phyloP scores from a whole-genome alignment of 352 stramenopile genomes.

The Globisporangium alternatum region DNA sequence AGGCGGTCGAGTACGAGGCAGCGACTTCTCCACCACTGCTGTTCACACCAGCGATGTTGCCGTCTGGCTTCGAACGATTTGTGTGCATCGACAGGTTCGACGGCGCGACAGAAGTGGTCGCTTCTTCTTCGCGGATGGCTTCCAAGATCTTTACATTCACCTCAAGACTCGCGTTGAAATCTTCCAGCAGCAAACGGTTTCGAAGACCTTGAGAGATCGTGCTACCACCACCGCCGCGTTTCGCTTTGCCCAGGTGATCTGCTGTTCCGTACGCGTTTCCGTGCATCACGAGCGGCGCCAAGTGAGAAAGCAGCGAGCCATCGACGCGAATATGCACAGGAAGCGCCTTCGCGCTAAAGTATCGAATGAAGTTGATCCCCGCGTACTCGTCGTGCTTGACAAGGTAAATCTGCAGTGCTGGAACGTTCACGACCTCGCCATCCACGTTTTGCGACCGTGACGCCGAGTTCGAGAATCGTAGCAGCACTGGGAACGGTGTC shows the following conservation, averaged over 20 bases:
- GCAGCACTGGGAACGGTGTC: conserved; percentile 79
- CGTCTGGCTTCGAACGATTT: conserved; percentile 24
- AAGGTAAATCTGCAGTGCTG: conserved; percentile 68
- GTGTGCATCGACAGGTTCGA: conserved; percentile 31
- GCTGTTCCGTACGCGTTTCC: conserved; percentile 38
- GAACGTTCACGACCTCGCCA: conserved; percentile 48
- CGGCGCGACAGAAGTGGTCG: conserved; percentile 38
- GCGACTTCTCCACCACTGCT: conserved; percentile 11
- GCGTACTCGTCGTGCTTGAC: conserved; percentile 87
- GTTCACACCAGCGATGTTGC: conserved; percentile 14
- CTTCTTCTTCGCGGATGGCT: conserved; percentile 59
- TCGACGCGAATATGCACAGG: conserved; percentile 82
- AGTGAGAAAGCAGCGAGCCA: conserved; percentile 72
- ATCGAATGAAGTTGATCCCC: conserved; percentile 84
- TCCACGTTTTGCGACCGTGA: conserved; percentile 46
- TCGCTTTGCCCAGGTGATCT: conserved; percentile 16
- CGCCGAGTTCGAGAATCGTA: conserved; percentile 75
- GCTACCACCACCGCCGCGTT: conserved; percentile 26
- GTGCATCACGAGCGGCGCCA: conserved; percentile 64
- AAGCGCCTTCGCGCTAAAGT: conserved; percentile 70
- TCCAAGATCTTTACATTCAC: conserved; percentile 72
- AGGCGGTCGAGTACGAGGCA: conserved; percentile 9
- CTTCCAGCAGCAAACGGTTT: conserved; percentile 53
- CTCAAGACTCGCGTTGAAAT: conserved; percentile 74
- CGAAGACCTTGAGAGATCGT: conserved; percentile 28